A percentile compares a stretch with the other conserved stretches of the same genome.
Evolutionary conservation across 495 filamentous ascomycete species (phyloP).

Genomic region (Apiosordaria backusii): DNA sequence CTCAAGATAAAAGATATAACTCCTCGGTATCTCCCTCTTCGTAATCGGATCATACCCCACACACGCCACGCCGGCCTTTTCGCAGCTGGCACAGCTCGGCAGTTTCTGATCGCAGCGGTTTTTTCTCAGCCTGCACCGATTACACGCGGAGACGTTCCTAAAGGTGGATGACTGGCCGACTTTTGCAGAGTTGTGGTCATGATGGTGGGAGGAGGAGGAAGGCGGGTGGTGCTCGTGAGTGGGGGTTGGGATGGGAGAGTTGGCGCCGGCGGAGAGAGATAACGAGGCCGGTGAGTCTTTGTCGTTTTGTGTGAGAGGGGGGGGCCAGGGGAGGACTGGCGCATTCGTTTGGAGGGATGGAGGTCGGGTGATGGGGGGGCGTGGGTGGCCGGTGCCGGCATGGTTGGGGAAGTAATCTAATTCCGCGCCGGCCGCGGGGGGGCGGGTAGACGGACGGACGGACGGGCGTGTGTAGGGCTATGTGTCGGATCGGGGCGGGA

Average conservation of each 20-base stretch:
- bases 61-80: constrained; percentile 83
- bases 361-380: constrained; percentile 43
- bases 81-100: constrained; percentile 84
- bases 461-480: too few species aligned
- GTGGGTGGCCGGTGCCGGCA: constrained; percentile 36
- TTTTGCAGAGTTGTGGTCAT: constrained; percentile 33
- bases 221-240: constrained; percentile 37
- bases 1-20: constrained; percentile 94
- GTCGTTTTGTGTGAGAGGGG: too few species aligned
- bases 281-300: constrained; percentile 42
- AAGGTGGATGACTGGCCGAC: constrained; percentile 58
- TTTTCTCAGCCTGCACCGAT: constrained; percentile 86
- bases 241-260: constrained; percentile 12
- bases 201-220: too few species aligned
- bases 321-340: constrained; percentile 42
- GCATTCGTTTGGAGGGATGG: constrained; percentile 48
- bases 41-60: constrained; percentile 96
- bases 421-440: background rate
- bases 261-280: constrained; percentile 26
- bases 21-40: constrained; percentile 86
- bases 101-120: constrained; percentile 92
- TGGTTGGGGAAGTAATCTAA: constrained; percentile 15
- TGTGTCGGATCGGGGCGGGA: too few species aligned
- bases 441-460: too few species aligned
- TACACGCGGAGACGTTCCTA: constrained; percentile 92